These are phyloP conservation scores for Cicer bijugum DNA, from an alignment of 306 rosid genomes.

Conservation along the genomic window DNA sequence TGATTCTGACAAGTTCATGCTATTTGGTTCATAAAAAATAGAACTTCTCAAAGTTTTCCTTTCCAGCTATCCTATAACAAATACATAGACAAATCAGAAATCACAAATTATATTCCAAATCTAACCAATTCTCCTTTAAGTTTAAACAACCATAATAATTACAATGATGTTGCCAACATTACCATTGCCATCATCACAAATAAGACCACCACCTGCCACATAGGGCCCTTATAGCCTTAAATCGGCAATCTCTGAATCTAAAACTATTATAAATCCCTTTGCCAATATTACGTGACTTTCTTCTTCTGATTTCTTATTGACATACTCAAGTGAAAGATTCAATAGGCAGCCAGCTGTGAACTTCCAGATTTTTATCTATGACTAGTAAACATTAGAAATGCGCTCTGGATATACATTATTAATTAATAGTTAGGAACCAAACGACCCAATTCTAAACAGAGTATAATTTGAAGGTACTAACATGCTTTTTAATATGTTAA, in stretches of 20 bases:
- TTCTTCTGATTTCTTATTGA: slow-evolving; percentile 11
- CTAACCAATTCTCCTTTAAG: not conserved
- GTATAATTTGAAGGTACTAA: slow-evolving; percentile 4
- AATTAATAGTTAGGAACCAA: not conserved
- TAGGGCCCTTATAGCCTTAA: not conserved
- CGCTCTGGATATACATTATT: not conserved
- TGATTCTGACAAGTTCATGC: not conserved
- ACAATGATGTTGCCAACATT: not conserved
- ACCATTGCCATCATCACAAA: not conserved
- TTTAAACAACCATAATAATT: slow-evolving; percentile 14
- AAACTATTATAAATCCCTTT: slow-evolving; percentile 9
- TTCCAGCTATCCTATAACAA: slow-evolving; percentile 13
- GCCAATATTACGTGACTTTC: slow-evolving; percentile 12
- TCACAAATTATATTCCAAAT: not conserved
- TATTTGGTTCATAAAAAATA: not conserved
- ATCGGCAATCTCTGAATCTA: not conserved
- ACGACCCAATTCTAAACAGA: slow-evolving; percentile 16
- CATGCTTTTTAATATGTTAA: slow-evolving; percentile 20
- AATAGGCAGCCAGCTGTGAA: slow-evolving; percentile 13
- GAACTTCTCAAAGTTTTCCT: not conserved
- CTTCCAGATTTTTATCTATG: slow-evolving; percentile 12
- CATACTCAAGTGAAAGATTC: slow-evolving; percentile 11
- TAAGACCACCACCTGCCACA: not conserved
- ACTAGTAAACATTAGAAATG: slow-evolving; percentile 26
- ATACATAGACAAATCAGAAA: slow-evolving; percentile 1